Percentiles rank a stretch among this genome's conserved stretches.
These are phyloP conservation scores for Bonia amplexicaulis DNA, from an alignment of 176 grass and related monocot species.

Conservation along the genomic window DNA sequence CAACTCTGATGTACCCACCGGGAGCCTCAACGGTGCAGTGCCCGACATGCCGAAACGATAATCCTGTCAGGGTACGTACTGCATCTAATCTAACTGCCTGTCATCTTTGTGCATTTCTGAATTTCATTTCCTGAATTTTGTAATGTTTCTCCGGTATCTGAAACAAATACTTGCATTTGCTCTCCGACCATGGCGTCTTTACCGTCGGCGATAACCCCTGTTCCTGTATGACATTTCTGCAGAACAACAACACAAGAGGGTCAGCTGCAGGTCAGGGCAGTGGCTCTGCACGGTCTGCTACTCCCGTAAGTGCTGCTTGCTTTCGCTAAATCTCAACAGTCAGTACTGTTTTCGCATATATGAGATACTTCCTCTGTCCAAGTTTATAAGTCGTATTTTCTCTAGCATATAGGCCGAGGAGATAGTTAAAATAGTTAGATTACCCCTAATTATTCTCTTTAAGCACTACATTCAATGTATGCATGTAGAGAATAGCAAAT, in stretches of 20 bases:
- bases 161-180: not conserved
- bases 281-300: not conserved
- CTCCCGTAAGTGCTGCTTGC: not conserved
- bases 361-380: not conserved
- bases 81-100: too few species aligned
- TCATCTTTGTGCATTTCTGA: not conserved
- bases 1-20: constrained; percentile 36
- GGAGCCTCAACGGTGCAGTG: constrained; percentile 48
- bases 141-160: too few species aligned
- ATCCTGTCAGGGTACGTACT: constrained; percentile 39
- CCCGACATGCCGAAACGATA: constrained; percentile 31
- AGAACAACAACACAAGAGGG: constrained; percentile 1
- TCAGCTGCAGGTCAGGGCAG: not conserved
- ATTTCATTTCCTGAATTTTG: not conserved
- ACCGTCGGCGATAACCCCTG: not conserved
- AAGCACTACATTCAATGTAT: too few species aligned
- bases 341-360: not conserved
- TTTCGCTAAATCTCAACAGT: not conserved
- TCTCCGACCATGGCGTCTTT: not conserved
- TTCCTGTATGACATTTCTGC: not conserved
- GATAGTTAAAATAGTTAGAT: too few species aligned
- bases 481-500: too few species aligned
- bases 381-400: too few species aligned
- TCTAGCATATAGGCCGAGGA: too few species aligned
- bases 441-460: too few species aligned